These are phyloP conservation scores for Solanum hybrid DNA, from an alignment of 305 asterid species.

Conservation along the genomic window DNA sequence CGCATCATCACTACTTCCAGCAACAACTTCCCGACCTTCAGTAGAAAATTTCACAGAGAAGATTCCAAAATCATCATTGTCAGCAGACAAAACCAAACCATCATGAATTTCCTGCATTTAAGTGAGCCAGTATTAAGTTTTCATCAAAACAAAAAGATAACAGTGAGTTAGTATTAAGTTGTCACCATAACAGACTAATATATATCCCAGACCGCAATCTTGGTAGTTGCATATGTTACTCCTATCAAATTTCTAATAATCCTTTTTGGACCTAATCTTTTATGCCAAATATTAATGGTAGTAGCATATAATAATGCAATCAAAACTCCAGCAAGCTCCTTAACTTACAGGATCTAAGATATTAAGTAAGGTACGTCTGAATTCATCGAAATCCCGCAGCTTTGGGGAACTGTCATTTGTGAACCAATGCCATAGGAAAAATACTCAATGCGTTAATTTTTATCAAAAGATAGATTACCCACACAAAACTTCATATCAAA, in stretches of 20 bases:
- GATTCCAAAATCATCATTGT: slow-evolving; percentile 55
- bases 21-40: slow-evolving; percentile 84
- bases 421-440: background rate
- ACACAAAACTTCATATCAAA: background rate
- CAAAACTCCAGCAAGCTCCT: background rate
- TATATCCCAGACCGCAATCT: background rate
- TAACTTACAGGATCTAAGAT: background rate
- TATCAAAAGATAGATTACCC: background rate
- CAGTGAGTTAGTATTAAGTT: background rate
- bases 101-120: slow-evolving; percentile 73
- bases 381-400: background rate
- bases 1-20: slow-evolving; percentile 77
- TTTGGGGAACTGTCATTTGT: background rate
- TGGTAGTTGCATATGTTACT: background rate
- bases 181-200: background rate
- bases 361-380: background rate
- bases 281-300: background rate
- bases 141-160: background rate
- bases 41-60: slow-evolving; percentile 79
- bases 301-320: background rate
- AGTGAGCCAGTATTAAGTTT: background rate
- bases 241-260: background rate
- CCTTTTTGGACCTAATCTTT: background rate
- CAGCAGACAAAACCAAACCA: slow-evolving; percentile 55
- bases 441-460: background rate